Conservation (phyloP, 176 grass and related monocot species). For the Chrysopogon serrulatus region DNA sequence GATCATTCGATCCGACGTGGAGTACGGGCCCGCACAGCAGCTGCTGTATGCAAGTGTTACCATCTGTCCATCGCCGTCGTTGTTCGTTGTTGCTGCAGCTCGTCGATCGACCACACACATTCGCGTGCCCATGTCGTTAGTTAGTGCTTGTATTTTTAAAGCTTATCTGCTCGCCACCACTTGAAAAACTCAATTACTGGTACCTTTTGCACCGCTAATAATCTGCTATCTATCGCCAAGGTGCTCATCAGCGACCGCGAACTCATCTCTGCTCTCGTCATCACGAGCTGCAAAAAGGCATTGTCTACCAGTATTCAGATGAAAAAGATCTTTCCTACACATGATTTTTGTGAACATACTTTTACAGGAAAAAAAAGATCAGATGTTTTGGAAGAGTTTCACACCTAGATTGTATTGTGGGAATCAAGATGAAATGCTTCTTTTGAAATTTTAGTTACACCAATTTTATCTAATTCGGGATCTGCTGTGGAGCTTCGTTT, state of each 20-base stretch:
- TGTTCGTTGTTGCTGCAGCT: neutral
- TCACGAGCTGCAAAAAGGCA: neutral
- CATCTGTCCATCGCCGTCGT: neutral
- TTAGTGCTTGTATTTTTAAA: conserved; percentile 43
- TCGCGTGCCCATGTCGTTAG: neutral
- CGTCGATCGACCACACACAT: neutral
- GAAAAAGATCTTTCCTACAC: neutral
- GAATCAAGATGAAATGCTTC: no score
- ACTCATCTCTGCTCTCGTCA: neutral
- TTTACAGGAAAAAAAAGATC: neutral
- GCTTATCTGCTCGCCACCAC: conserved; percentile 30
- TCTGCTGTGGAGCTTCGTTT: no score
- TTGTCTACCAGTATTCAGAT: neutral
- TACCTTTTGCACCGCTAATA: neutral
- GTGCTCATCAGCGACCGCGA: neutral
- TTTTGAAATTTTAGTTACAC: no score
- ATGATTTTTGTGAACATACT: neutral
- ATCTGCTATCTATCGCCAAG: neutral
- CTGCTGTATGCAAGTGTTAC: neutral
- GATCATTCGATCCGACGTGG: neutral
- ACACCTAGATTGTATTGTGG: no score
- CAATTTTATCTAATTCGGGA: no score
- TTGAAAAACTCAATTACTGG: neutral
- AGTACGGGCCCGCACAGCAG: neutral
- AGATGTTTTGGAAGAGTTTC: no score